Evolutionary conservation across 1,139 yeast genomes (phyloP).

Genomic region (Suhomyces coccinellae): DNA sequence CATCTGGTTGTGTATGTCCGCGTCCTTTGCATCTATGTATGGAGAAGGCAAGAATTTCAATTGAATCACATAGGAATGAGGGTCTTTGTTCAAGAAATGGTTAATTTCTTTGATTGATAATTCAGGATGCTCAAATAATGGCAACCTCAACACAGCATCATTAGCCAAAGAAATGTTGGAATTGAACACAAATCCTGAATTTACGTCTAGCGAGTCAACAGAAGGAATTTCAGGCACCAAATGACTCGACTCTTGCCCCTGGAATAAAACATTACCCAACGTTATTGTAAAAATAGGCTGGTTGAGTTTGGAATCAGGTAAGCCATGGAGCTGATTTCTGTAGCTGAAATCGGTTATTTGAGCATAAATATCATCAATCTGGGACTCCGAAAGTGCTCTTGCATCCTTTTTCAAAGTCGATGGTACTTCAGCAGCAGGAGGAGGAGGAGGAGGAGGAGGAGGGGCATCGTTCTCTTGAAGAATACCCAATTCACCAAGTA

Average conservation of each 20-base stretch:
- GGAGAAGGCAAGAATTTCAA: conserved; percentile 52
- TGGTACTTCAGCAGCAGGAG: too few relatives aligned
- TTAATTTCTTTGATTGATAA: conserved; percentile 23
- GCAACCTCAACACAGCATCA: conserved; percentile 40
- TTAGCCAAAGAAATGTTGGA: conserved; percentile 44
- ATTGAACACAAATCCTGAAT: conserved; percentile 33
- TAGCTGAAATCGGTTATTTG: conserved; percentile 24
- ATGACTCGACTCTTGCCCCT: conserved; percentile 15
- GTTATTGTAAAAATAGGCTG: conserved; percentile 37
- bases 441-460: too few relatives aligned
- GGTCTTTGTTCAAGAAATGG: conserved; percentile 20
- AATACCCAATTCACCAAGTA: conserved; percentile 25
- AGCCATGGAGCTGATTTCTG: conserved; percentile 19
- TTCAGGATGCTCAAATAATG: conserved; percentile 25
- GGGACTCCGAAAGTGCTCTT: neutral
- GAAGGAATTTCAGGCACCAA: conserved; percentile 6
- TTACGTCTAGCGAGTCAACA: neutral
- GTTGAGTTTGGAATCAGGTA: conserved; percentile 15
- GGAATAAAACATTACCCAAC: conserved; percentile 38
- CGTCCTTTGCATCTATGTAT: conserved; percentile 19
- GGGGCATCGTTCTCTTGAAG: neutral
- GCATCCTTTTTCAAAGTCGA: neutral
- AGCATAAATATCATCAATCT: conserved; percentile 17
- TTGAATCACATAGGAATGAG: conserved; percentile 34
- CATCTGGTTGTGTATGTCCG: conserved; percentile 20